phyloP scores from a whole-genome alignment of 2,329 filamentous ascomycete species.

The Fusarium stilboides region DNA sequence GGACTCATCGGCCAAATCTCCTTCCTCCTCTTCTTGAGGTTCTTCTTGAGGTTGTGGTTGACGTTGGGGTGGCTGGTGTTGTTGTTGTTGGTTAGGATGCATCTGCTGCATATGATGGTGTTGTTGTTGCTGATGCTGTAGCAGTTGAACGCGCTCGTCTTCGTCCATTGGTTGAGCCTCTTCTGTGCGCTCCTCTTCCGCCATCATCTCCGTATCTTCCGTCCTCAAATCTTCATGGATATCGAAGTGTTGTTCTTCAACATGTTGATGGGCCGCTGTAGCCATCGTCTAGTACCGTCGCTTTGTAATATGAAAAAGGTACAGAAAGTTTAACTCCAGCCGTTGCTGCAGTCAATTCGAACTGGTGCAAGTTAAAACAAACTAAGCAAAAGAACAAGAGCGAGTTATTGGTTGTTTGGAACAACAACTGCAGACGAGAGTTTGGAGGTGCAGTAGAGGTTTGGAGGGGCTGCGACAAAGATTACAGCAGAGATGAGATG shows the following conservation, averaged over 20 bases:
- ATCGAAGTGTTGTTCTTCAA: conserved; percentile 59
- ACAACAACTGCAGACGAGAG: conserved; percentile 13
- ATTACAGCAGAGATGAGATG: conserved; percentile 5
- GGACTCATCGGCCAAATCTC: conserved; percentile 59
- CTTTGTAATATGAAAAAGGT: conserved; percentile 9
- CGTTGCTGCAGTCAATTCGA: conserved; percentile 1
- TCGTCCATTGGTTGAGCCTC: conserved; percentile 45
- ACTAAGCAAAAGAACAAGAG: conserved; percentile 18
- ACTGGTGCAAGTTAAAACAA: conserved; percentile 2
- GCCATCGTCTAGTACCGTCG: conserved; percentile 41
- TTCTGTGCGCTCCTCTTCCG: conserved; percentile 56
- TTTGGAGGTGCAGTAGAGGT: conserved; percentile 22
- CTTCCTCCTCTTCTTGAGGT: conserved; percentile 57
- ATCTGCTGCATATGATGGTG: conserved; percentile 32
- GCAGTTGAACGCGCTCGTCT: conserved; percentile 48
- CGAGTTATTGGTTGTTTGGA: conserved; percentile 15
- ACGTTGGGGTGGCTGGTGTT: conserved; percentile 20
- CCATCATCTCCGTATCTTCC: conserved; percentile 66
- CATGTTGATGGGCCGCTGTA: conserved; percentile 46
- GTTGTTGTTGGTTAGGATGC: conserved; percentile 34
- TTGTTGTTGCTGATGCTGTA: conserved; percentile 42
- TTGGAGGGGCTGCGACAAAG: conserved; percentile 45
- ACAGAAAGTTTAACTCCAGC: background rate
- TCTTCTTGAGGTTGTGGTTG: conserved; percentile 39
- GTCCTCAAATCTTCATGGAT: conserved; percentile 67